Evolutionary conservation across 106 monocot genomes (phyloP), one percentile per base, ranked within the genome.

Genomic region (Alisma plantagoaquatica): DNA sequence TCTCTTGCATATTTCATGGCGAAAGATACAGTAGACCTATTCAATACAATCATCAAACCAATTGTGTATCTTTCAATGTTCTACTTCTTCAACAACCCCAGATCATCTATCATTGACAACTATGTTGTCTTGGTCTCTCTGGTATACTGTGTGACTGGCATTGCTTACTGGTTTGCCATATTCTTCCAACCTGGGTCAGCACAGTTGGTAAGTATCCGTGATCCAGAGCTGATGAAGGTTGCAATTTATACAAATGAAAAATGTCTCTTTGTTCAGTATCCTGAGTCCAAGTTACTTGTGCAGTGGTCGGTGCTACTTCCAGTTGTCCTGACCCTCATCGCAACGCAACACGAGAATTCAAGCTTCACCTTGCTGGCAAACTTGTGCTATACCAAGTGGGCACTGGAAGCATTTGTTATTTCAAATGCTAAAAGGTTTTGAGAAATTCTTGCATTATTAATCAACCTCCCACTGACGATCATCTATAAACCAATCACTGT

Each of bases 31-130:
- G 62, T 94, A 49, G 93, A 94, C 59, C 93, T 82, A 65, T 87
- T 94, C 73, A 94, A 84, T 48, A 87, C 87, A 48, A 10, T 78
- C 20, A 77, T 94, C 63, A 94, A 87, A 46, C 87, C 93, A 17
- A 75, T 94, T 61, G 83, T 81, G 54, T 94, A 83, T 72, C 80
- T 94, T 25, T 94, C 87, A 9, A 94, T 87, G 87, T 94, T 94
- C 67, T 94, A 87, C 60, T 83, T 81, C 70, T 87, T 87, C 80
- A 94, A 80, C 72, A 83, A 83, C 29, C 86, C 92, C 4, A 83
- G 92, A 59, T 93, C 92, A 49, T 71, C 83, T 18, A 69, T 94
- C 29, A 41, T 31, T 0, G 83, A 84, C 35, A 94, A 94, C 49
- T 87, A 87, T 29, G 43, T 77, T 30, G 57, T 93, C 31, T 66